phyloP scores from a whole-genome alignment of 2,329 filamentous ascomycete genomes.

The Periconia macrospinosa region DNA sequence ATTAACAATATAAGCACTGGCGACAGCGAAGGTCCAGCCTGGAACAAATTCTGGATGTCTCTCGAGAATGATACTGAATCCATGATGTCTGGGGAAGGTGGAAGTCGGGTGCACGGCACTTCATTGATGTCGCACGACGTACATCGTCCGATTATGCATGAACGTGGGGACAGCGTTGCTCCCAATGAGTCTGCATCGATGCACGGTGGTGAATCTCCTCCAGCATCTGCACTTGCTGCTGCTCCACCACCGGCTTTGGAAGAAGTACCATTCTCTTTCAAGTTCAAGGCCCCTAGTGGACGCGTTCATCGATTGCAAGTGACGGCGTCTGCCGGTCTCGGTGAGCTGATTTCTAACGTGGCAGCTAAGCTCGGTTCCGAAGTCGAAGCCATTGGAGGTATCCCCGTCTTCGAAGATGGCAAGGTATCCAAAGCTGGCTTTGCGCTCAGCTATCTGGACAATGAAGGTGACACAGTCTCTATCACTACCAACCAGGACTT shows the following conservation, averaged over 20 bases:
- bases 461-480: slow-evolving; percentile 94
- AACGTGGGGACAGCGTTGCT: slow-evolving; percentile 80
- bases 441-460: slow-evolving; percentile 92
- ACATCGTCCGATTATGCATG: slow-evolving; percentile 58
- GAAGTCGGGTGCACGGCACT: slow-evolving; percentile 68
- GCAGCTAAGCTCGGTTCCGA: slow-evolving; percentile 83
- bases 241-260: slow-evolving; percentile 57
- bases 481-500: slow-evolving; percentile 96
- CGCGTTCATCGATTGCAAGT: slow-evolving; percentile 92
- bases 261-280: slow-evolving; percentile 90
- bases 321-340: slow-evolving; percentile 75
- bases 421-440: slow-evolving; percentile 77
- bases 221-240: slow-evolving; percentile 65
- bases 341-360: slow-evolving; percentile 75
- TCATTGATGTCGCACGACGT: slow-evolving; percentile 82
- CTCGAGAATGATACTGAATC: slow-evolving; percentile 95
- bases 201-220: slow-evolving; percentile 78
- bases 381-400: slow-evolving; percentile 79
- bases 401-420: slow-evolving; percentile 76
- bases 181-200: slow-evolving; percentile 88
- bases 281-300: slow-evolving; percentile 96
- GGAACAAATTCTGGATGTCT: slow-evolving; percentile 99
- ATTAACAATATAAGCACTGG: slow-evolving; percentile 88
- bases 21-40: slow-evolving; percentile 92
- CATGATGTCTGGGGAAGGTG: slow-evolving; percentile 88